Evolutionary conservation across 2,329 filamentous ascomycete species (phyloP).

Genomic region (Didymella lethalis): DNA sequence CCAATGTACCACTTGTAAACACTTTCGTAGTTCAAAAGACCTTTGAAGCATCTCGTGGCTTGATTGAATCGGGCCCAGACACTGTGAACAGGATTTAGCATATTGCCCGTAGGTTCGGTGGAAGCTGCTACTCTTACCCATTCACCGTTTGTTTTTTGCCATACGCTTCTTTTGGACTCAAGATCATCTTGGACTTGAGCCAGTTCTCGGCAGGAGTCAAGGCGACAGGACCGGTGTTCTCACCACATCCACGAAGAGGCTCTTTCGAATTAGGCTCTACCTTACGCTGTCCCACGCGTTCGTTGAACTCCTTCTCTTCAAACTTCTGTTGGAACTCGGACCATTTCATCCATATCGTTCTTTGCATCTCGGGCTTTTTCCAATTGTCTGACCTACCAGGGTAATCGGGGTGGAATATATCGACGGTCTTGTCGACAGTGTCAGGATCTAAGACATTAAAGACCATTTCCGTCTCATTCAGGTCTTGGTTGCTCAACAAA

Average conservation of each 20-base stretch:
- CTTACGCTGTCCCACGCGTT: too few species aligned
- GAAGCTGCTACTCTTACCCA: constrained; percentile 56
- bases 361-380: constrained; percentile 19
- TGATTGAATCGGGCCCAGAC: constrained; percentile 71
- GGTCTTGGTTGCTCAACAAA: constrained; percentile 54
- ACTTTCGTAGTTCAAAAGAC: constrained; percentile 71
- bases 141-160: constrained; percentile 56
- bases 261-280: neutral
- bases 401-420: constrained; percentile 63
- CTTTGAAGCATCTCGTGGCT: constrained; percentile 76
- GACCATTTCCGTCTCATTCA: constrained; percentile 66
- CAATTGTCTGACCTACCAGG: constrained; percentile 41
- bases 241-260: neutral
- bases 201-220: constrained; percentile 56
- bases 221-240: constrained; percentile 1
- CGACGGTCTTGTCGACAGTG: constrained; percentile 32
- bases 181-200: constrained; percentile 69
- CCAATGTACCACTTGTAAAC: constrained; percentile 69
- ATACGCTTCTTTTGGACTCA: constrained; percentile 68
- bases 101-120: too few species aligned
- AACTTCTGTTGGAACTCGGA: constrained; percentile 54
- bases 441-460: constrained; percentile 61
- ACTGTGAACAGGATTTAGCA: constrained; percentile 34
- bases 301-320: neutral
- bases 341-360: constrained; percentile 56